Base-by-base conservation (phyloP, 208 protist species). In the Angomonas ambiguus region DNA sequence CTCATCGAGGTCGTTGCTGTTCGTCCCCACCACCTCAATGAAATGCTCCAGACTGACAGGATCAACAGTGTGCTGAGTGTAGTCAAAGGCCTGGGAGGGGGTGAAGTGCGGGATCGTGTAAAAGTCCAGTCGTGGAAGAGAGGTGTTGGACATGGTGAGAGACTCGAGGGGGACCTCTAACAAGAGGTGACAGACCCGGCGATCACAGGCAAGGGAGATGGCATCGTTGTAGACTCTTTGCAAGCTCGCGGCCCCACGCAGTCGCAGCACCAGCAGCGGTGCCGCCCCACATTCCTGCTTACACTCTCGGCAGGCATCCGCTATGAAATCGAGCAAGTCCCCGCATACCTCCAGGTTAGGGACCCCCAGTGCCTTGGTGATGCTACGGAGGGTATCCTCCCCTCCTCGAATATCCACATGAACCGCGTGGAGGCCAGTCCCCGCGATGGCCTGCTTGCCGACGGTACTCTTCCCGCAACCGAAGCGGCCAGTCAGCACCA, bases 311-410 rank as follows among this genome's bases (percentile, higher is more conserved):
- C 69, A 80, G 41, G 70, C 70, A 18, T 79, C 78, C 0, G 62
- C 74, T 0, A 83, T 77, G 42, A 93, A 93, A 55, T 88, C 83
- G 20, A 87, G 67, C 53, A 93, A 51, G 55, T 93, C 84, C n/a
- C 87, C 84, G 61, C 87, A 93, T 1, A 82, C 79, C 8, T 93
- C 87, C 18, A 91, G 74, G 42, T 89, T 93, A 35, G 83, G 79
- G 2, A 93, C 82, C 10, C 84, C 84, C 3, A 93, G 64, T 1
- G 84, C 79, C 59, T 87, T 83, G 16, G 79, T 79, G 22, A 83
- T 67, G 51, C 77, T 79, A 32, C 82, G 81, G 38, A 91, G 73
- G 4, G 88, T 80, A 53, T 91, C 88, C 67, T 89, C 84, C 57
- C 74, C 71, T 25, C 73, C 75, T 28, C 80, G 76, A 34, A 90